Evolutionary conservation across 352 stramenopile species (phyloP).

Genomic region (Globisporangium nagaii): DNA sequence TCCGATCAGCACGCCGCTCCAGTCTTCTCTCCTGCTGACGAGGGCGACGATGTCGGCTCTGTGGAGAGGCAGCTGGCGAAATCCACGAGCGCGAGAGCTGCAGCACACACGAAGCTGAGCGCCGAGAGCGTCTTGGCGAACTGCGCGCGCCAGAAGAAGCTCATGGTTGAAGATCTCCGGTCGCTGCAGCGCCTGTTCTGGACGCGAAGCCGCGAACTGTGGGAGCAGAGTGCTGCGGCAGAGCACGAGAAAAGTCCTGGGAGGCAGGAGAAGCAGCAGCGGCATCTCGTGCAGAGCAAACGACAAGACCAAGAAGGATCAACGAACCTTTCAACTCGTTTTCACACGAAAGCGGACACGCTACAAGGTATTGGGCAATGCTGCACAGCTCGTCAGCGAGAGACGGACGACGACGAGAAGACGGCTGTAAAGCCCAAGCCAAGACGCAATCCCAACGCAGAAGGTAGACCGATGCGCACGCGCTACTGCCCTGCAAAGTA

Average conservation of each 20-base stretch:
- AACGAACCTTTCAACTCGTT: neutral
- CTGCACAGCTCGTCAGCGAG: slow-evolving; percentile 8
- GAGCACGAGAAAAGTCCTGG: neutral
- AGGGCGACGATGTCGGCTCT: too few relatives aligned
- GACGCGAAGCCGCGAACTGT: slow-evolving; percentile 16
- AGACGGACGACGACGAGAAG: neutral
- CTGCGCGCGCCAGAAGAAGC: slow-evolving; percentile 24
- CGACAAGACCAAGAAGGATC: neutral
- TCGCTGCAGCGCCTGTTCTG: slow-evolving; percentile 30
- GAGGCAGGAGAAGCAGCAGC: neutral
- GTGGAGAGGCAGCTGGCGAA: neutral
- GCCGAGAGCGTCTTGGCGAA: slow-evolving; percentile 24
- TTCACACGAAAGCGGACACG: neutral
- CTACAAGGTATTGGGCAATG: slow-evolving; percentile 16
- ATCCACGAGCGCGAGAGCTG: neutral
- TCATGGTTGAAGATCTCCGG: slow-evolving; percentile 24
- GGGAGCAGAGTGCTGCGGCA: slow-evolving; percentile 6
- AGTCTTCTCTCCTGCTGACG: neutral
- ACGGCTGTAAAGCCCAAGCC: slow-evolving; percentile 2
- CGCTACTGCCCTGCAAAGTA: neutral
- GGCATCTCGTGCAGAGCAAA: neutral
- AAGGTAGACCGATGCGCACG: neutral
- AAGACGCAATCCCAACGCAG: neutral
- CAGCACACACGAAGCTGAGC: neutral
- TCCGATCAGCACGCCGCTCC: neutral